phyloP scores from a whole-genome alignment of 108 stramenopile species.

The Parmales sp. region DNA sequence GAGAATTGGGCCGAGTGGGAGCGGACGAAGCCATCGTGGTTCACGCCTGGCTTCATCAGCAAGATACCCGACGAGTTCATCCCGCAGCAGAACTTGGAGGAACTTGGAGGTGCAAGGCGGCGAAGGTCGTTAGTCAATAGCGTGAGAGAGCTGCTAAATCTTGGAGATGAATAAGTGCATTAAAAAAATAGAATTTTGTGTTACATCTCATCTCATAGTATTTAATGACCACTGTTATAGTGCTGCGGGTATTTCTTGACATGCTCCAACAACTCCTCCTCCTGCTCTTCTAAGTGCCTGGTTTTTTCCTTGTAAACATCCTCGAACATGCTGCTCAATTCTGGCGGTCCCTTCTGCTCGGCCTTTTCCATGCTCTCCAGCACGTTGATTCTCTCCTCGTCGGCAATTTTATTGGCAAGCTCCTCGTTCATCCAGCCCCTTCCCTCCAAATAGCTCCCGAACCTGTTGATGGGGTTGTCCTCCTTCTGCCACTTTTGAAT shows the following conservation, averaged over 20 bases:
- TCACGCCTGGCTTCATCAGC: no score
- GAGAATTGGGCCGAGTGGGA: no score
- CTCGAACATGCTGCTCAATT: conserved; percentile 63
- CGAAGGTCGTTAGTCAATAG: no score
- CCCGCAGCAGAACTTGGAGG: no score
- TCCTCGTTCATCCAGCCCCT: conserved; percentile 59
- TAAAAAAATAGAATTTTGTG: no score
- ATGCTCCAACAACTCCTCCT: conserved; percentile 51
- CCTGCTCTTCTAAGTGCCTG: conserved; percentile 66
- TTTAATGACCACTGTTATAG: conserved; percentile 23
- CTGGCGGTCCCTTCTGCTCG: conserved; percentile 66
- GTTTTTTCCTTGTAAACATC: conserved; percentile 92
- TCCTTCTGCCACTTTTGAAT: conserved; percentile 49
- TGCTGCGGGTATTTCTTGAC: conserved; percentile 50
- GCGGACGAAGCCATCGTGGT: no score
- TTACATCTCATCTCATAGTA: no score
- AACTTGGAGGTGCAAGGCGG: no score
- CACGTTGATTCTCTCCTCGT: conserved; percentile 60
- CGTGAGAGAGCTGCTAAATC: no score
- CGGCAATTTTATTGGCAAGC: conserved; percentile 37
- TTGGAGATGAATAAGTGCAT: no score
- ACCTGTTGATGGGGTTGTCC: conserved; percentile 66
- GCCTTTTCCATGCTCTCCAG: conserved; percentile 74
- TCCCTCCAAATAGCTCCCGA: conserved; percentile 55
- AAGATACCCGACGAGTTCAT: no score